phyloP scores from a whole-genome alignment of 805 yeast genomes.

The Kodamaea jinghongensis region DNA sequence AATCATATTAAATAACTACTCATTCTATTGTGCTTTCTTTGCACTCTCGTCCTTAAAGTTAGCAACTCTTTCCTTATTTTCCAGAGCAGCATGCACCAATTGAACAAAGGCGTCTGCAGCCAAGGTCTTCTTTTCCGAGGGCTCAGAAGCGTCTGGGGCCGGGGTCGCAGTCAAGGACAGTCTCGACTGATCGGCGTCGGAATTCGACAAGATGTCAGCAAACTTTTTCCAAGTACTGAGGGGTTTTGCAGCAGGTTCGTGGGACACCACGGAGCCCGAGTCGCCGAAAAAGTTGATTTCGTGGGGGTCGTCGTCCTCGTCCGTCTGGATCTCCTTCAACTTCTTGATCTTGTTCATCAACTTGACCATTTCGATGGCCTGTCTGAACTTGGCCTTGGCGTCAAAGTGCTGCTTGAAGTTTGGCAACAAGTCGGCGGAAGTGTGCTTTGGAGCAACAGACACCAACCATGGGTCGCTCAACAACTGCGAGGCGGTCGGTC shows the following conservation, averaged over 20 bases:
- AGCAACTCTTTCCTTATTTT: slow-evolving; percentile 50
- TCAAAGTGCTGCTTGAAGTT: slow-evolving; percentile 75
- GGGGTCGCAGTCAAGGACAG: slow-evolving; percentile 17
- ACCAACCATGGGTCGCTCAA: slow-evolving; percentile 71
- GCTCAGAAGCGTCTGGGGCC: slow-evolving; percentile 1
- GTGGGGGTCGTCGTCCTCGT: slow-evolving; percentile 51
- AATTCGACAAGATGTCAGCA: slow-evolving; percentile 20
- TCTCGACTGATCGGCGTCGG: slow-evolving; percentile 18
- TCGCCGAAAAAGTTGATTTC: slow-evolving; percentile 46
- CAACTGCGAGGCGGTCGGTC: slow-evolving; percentile 69
- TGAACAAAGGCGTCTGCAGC: slow-evolving; percentile 63
- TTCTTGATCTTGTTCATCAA: slow-evolving; percentile 76
- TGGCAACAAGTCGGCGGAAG: slow-evolving; percentile 72
- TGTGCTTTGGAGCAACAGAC: slow-evolving; percentile 45
- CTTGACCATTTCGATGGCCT: slow-evolving; percentile 81
- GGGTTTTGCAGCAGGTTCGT: slow-evolving; percentile 13
- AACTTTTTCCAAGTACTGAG: slow-evolving; percentile 31
- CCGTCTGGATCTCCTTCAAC: slow-evolving; percentile 59
- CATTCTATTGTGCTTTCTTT: no score
- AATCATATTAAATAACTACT: no score
- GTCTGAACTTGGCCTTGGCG: slow-evolving; percentile 79
- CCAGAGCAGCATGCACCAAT: slow-evolving; percentile 65
- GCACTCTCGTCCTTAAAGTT: slow-evolving; percentile 11
- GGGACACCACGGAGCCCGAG: slow-evolving; percentile 18
- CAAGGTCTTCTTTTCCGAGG: slow-evolving; percentile 32